Evolutionary conservation across 306 rosid genomes (phyloP).

Genomic region (Acacia acuminata): DNA sequence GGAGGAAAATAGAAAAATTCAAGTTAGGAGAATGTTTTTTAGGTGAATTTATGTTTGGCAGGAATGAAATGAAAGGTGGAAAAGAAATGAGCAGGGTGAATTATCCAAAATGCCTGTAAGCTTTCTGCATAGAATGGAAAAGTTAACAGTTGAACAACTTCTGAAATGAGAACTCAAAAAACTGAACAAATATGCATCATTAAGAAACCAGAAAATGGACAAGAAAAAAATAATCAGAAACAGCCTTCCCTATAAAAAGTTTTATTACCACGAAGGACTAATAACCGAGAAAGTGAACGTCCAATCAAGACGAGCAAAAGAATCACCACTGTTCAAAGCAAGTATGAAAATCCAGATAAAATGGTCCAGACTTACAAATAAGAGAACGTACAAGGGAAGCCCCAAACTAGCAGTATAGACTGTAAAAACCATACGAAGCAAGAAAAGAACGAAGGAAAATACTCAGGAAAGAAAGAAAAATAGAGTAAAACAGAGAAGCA

Average conservation of each 20-base stretch:
- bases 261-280: too few relatives aligned
- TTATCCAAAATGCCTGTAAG: background rate
- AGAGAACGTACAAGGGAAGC: background rate
- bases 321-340: background rate
- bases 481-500: background rate
- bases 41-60: background rate
- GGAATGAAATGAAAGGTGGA: background rate
- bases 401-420: background rate
- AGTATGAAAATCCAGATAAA: background rate
- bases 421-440: background rate
- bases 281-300: background rate
- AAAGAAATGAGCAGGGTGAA: background rate
- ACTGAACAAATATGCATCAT: background rate
- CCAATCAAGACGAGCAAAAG: background rate
- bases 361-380: background rate
- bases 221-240: background rate
- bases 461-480: background rate
- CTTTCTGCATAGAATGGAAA: background rate
- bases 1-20: background rate
- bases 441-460: background rate
- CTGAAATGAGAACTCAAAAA: background rate
- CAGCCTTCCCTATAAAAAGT: background rate
- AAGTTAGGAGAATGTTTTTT: background rate
- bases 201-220: background rate
- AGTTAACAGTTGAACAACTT: background rate